A percentile compares a stretch with the other conserved stretches of the same genome.
These are phyloP conservation scores for Crithidia thermophila DNA, from an alignment of 208 protist species.

Conservation along the genomic window DNA sequence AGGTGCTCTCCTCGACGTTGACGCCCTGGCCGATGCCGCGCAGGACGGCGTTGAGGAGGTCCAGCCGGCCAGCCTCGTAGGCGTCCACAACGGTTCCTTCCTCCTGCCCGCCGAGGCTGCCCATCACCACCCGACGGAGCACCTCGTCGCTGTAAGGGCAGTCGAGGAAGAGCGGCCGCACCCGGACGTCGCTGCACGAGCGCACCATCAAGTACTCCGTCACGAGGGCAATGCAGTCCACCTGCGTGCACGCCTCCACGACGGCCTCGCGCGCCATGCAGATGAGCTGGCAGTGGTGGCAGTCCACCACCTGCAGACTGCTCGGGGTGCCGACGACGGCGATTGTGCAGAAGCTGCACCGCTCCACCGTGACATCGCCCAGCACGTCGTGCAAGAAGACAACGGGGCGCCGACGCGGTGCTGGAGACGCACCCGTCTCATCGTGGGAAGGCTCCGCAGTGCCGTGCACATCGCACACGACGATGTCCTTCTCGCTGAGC, in stretches of 20 bases:
- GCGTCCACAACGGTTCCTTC: constrained; percentile 33
- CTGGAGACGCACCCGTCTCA: too few species aligned
- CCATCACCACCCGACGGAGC: constrained; percentile 42
- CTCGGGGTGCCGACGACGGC: constrained; percentile 59
- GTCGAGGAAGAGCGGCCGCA: constrained; percentile 58
- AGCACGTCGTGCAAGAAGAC: constrained; percentile 75
- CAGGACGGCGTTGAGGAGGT: constrained; percentile 57
- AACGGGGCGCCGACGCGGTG: constrained; percentile 56
- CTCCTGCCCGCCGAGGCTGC: constrained; percentile 30
- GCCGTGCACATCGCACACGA: constrained; percentile 63
- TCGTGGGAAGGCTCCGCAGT: background rate
- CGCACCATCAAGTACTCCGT: constrained; percentile 55
- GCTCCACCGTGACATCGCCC: constrained; percentile 59
- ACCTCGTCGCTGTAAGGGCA: constrained; percentile 64
- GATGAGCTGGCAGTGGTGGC: constrained; percentile 56
- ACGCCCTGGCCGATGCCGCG: constrained; percentile 37
- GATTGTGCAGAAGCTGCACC: constrained; percentile 77
- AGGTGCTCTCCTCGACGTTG: constrained; percentile 22
- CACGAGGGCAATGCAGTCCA: constrained; percentile 53
- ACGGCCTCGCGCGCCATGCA: constrained; percentile 51
- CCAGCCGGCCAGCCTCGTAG: constrained; percentile 38
- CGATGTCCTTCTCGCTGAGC: constrained; percentile 50
- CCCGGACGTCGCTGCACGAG: constrained; percentile 25
- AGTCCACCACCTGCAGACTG: constrained; percentile 50
- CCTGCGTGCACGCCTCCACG: constrained; percentile 40